A percentile compares a stretch with the other conserved stretches of the same genome.
Evolutionary conservation across 2,329 filamentous ascomycete species (phyloP).

Genomic region (Cercospora zeae-maydis): DNA sequence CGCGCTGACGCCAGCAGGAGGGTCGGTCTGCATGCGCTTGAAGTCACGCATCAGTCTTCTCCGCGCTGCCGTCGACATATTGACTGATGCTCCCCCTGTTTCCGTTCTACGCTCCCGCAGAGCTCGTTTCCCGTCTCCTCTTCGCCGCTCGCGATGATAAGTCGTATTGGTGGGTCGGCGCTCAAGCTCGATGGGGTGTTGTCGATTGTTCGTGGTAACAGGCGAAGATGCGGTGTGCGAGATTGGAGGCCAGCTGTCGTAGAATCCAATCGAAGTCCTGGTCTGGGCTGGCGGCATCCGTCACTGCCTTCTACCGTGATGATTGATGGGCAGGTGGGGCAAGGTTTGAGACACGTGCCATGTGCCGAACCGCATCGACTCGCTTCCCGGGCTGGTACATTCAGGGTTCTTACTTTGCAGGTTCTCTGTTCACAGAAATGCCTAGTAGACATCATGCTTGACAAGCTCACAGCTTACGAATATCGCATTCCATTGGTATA

Average conservation of each 20-base stretch:
- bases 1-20: constrained; percentile 91
- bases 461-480: not conserved
- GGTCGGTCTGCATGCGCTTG: constrained; percentile 99
- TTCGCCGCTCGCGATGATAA: not conserved
- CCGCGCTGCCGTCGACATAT: constrained; percentile 89
- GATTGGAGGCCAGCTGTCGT: not conserved
- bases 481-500: no score
- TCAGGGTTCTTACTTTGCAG: not conserved
- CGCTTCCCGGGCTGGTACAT: not conserved
- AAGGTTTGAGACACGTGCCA: not conserved
- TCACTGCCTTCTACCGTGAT: constrained; percentile 4
- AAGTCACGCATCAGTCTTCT: constrained; percentile 98
- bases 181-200: not conserved
- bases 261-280: not conserved
- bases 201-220: not conserved
- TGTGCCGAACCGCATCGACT: not conserved
- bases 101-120: not conserved
- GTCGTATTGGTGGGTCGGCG: not conserved
- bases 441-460: not conserved
- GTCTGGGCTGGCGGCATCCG: not conserved
- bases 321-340: not conserved
- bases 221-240: not conserved
- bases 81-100: constrained; percentile 24
- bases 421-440: not conserved
- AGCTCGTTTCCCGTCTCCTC: not conserved